These are phyloP conservation scores for Cajanus cajan DNA, from an alignment of 306 rosid species.

Conservation along the genomic window DNA sequence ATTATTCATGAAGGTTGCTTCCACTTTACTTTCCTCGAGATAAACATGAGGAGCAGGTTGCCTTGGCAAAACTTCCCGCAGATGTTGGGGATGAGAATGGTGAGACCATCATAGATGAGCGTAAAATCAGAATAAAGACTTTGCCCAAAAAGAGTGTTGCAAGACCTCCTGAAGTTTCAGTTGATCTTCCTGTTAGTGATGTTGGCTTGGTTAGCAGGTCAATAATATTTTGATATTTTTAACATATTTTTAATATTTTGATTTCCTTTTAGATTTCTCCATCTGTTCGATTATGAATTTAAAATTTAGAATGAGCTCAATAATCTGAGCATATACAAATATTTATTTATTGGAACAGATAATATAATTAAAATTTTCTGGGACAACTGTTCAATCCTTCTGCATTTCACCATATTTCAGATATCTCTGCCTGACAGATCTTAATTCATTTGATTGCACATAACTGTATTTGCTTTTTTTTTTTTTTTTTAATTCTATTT, in stretches of 20 bases:
- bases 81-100: conserved; percentile 99
- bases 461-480: conserved; percentile 18
- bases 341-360: conserved; percentile 17
- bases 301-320: background rate
- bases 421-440: background rate
- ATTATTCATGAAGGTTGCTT: conserved; percentile 67
- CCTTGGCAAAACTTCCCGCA: conserved; percentile 87
- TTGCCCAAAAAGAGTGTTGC: conserved; percentile 74
- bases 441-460: conserved; percentile 2
- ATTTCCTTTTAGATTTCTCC: background rate
- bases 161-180: conserved; percentile 52
- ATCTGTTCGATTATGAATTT: background rate
- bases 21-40: conserved; percentile 98
- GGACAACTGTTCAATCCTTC: conserved; percentile 23
- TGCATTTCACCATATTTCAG: conserved; percentile 2
- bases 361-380: conserved; percentile 4
- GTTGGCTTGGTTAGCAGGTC: conserved; percentile 78
- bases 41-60: conserved; percentile 88
- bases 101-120: conserved; percentile 90
- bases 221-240: conserved; percentile 30
- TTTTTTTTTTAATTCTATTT: conserved; percentile 16
- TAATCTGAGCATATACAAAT: background rate
- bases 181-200: conserved; percentile 75
- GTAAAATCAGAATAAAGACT: conserved; percentile 95
- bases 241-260: background rate